Evolutionary conservation across 164 flowering plant genomes (phyloP), one percentile per base, ranked within the genome.

Genomic region (Platanus orientalis): DNA sequence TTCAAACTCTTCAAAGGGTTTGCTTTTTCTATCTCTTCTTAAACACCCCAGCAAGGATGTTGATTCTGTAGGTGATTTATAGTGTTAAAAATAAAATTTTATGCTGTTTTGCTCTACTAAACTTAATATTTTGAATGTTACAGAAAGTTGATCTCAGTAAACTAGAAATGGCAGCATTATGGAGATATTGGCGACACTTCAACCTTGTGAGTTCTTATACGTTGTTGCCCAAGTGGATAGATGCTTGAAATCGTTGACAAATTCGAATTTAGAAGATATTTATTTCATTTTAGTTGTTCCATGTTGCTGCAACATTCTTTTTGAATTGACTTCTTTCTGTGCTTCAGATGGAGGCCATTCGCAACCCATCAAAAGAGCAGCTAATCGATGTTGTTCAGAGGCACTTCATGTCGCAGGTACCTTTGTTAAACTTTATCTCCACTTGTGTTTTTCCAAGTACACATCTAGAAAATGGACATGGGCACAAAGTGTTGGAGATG

Each of bases 401-500:
- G 83, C 98, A 93, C 79, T 93, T 93, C 66, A 79, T 86, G 88
- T 84, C 96, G 19, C 94, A 87, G 98, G 98, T 93, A 82, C 23
- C 19, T n/a, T n/a, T n/a, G n/a, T n/a, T n/a, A n/a, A n/a, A n/a
- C n/a, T n/a, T n/a, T n/a, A n/a, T n/a, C n/a, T n/a, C n/a, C n/a
- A n/a, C n/a, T n/a, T n/a, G n/a, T n/a, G n/a, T n/a, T n/a, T n/a
- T n/a, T n/a, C n/a, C n/a, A n/a, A n/a, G n/a, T n/a, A n/a, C n/a
- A n/a, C n/a, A n/a, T n/a, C n/a, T n/a, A n/a, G n/a, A n/a, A n/a
- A n/a, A n/a, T n/a, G n/a, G n/a, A n/a, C n/a, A n/a, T n/a, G n/a
- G n/a, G n/a, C n/a, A n/a, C n/a, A n/a, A n/a, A n/a, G n/a, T n/a
- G n/a, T n/a, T n/a, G n/a, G n/a, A n/a, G n/a, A n/a, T n/a, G n/a